phyloP scores from a whole-genome alignment of 169 alveolate genomes.

The Cryptosporidium sp. region DNA sequence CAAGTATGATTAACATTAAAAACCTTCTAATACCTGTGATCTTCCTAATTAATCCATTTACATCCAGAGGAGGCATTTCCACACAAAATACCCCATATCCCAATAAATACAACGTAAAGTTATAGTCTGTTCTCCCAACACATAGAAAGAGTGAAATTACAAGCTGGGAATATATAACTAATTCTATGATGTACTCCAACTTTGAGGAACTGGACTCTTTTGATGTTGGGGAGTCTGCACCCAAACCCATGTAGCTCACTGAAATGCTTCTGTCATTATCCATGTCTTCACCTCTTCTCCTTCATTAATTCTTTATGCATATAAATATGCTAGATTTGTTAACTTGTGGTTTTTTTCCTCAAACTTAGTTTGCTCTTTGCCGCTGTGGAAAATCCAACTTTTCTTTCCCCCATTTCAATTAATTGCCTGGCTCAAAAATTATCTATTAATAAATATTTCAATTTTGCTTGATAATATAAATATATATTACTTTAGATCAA shows the following conservation, averaged over 20 bases:
- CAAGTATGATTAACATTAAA: conserved; percentile 25
- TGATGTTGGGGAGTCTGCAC: conserved; percentile 9
- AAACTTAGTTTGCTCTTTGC: neutral
- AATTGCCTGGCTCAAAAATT: neutral
- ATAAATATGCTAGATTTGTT: neutral
- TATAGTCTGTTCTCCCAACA: conserved; percentile 65
- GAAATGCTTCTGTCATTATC: conserved; percentile 40
- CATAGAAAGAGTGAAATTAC: conserved; percentile 50
- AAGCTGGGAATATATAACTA: conserved; percentile 57
- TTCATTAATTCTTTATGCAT: conserved; percentile 1
- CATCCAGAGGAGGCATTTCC: conserved; percentile 62
- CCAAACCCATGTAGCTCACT: conserved; percentile 19
- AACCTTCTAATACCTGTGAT: conserved; percentile 70
- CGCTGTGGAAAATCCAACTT: conserved; percentile 2
- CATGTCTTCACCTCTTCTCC: conserved; percentile 29
- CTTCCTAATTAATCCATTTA: conserved; percentile 58
- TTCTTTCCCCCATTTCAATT: neutral
- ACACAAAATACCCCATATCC: conserved; percentile 65
- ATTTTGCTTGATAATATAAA: neutral
- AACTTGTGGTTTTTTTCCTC: neutral
- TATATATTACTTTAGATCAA: no score
- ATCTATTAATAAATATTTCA: neutral
- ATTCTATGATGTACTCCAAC: conserved; percentile 26
- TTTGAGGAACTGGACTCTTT: neutral
- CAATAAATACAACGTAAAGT: conserved; percentile 45